A percentile compares a stretch with the other conserved stretches of the same genome.
These are phyloP conservation scores for Epichloe brachyelytri DNA, from an alignment of 2,329 filamentous ascomycete genomes.

Conservation along the genomic window DNA sequence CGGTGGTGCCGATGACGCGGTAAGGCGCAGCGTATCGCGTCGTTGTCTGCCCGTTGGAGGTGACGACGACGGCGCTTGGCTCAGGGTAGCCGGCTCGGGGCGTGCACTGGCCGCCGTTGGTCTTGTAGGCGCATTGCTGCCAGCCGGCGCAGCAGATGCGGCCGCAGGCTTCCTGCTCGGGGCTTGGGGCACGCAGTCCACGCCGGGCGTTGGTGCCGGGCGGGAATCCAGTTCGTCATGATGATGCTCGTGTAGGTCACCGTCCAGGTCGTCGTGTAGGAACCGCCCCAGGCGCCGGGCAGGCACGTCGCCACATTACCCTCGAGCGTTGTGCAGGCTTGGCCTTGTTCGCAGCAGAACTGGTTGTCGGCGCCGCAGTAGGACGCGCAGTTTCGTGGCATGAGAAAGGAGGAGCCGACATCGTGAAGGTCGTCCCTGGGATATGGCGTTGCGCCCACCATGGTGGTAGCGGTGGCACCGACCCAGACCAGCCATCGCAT, in stretches of 20 bases:
- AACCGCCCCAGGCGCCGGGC: constrained; percentile 18
- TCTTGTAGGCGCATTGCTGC: constrained; percentile 49
- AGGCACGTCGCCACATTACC: constrained; percentile 38
- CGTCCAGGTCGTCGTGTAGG: constrained; percentile 47
- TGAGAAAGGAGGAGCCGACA: constrained; percentile 36
- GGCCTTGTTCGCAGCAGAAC: constrained; percentile 38
- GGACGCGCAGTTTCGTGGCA: constrained; percentile 34
- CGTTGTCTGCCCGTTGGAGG: constrained; percentile 34
- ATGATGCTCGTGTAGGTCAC: constrained; percentile 48
- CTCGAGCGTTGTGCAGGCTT: constrained; percentile 37
- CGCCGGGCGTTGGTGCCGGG: constrained; percentile 29
- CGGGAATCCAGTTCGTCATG: constrained; percentile 35
- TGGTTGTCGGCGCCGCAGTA: constrained; percentile 43
- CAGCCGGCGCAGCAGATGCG: constrained; percentile 55
- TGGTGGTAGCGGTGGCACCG: constrained; percentile 17
- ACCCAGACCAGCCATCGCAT: constrained; percentile 21
- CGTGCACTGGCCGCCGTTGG: constrained; percentile 38
- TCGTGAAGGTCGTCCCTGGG: constrained; percentile 37
- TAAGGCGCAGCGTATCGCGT: constrained; percentile 40
- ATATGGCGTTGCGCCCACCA: constrained; percentile 30
- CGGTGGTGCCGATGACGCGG: constrained; percentile 42
- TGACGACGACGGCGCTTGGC: constrained; percentile 29
- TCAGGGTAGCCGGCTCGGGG: constrained; percentile 36
- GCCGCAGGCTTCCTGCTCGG: constrained; percentile 50
- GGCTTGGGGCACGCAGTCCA: constrained; percentile 36